These are phyloP conservation scores for Malassezia brasiliensis DNA, from an alignment of 1,284 basidiomycete species.

Conservation along the genomic window DNA sequence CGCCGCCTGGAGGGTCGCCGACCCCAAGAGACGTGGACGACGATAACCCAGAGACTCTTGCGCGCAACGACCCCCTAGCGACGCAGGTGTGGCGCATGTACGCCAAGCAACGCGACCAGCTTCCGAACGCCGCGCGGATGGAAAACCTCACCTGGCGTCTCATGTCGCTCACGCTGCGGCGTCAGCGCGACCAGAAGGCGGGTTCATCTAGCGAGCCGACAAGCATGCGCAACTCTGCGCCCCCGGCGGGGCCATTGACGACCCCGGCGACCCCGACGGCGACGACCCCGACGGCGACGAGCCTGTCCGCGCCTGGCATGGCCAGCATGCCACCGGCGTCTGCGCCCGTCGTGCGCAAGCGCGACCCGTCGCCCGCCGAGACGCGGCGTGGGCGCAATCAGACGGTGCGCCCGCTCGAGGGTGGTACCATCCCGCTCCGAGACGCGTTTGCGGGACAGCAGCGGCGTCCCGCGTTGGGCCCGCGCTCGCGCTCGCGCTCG, in stretches of 20 bases:
- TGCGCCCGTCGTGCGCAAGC: neutral
- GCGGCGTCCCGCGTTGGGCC: conserved; percentile 23
- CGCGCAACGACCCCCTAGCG: conserved; percentile 70
- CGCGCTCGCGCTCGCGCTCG: conserved; percentile 49
- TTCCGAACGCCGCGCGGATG: conserved; percentile 88
- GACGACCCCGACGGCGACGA: neutral
- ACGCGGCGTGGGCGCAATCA: conserved; percentile 4
- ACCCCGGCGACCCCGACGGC: neutral
- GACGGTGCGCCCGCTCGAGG: conserved; percentile 10
- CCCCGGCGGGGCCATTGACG: neutral
- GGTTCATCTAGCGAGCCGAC: neutral
- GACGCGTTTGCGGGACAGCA: conserved; percentile 44
- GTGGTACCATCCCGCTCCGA: neutral
- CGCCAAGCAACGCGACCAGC: conserved; percentile 69
- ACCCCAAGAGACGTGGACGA: neutral
- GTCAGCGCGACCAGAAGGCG: conserved; percentile 40
- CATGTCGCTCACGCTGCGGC: conserved; percentile 83
- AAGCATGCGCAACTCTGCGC: neutral
- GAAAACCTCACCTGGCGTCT: conserved; percentile 96
- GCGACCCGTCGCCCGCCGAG: neutral
- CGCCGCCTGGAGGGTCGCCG: neutral
- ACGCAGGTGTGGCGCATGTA: conserved; percentile 97
- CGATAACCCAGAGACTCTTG: conserved; percentile 46
- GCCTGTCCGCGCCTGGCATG: neutral
- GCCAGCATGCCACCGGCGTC: neutral